phyloP scores from a whole-genome alignment of 192 early-diverging fungal genomes.

The Mortierella antarctica region DNA sequence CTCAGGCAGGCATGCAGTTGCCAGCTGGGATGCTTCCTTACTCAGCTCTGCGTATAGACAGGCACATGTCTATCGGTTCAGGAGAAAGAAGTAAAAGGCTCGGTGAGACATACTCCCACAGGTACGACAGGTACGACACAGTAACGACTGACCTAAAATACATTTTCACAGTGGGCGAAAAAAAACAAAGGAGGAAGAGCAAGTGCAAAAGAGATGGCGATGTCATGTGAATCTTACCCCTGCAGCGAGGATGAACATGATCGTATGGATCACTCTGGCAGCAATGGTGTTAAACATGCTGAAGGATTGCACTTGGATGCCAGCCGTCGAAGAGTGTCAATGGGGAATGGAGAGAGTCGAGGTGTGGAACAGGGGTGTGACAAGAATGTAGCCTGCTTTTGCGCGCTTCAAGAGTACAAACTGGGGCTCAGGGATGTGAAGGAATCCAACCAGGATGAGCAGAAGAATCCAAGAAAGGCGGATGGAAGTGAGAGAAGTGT shows the following conservation, averaged over 20 bases:
- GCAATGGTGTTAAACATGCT: slow-evolving; percentile 25
- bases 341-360: background rate
- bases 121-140: too few relatives aligned
- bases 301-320: background rate
- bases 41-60: slow-evolving; percentile 28
- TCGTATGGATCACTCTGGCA: slow-evolving; percentile 20
- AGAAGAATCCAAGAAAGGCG: background rate
- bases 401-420: background rate
- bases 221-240: slow-evolving; percentile 2
- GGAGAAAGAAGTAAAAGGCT: background rate
- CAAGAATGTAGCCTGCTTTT: too few relatives aligned
- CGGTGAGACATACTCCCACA: background rate
- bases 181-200: too few relatives aligned
- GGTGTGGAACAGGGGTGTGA: too few relatives aligned
- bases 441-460: background rate
- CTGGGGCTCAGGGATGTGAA: background rate
- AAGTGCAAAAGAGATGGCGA: background rate
- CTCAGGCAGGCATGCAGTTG: too few relatives aligned
- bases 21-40: slow-evolving; percentile 6
- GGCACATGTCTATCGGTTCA: slow-evolving; percentile 24
- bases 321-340: background rate
- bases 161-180: too few relatives aligned
- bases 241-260: slow-evolving; percentile 34
- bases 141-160: too few relatives aligned
- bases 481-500: background rate